Evolutionary conservation across 148 eudicot species (phyloP).

Genomic region (Rheum nobile): DNA sequence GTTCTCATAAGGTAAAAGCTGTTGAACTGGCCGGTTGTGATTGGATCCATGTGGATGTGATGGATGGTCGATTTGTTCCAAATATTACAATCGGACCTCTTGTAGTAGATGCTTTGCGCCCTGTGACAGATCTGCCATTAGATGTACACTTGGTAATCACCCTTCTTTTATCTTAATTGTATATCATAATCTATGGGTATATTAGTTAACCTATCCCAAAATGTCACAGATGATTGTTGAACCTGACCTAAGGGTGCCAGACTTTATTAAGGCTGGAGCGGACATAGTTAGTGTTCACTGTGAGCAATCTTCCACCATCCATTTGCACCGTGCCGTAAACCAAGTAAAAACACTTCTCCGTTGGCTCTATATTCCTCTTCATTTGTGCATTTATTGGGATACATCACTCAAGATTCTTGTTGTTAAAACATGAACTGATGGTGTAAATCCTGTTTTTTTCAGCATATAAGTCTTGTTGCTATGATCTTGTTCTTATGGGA

Average conservation of each 20-base stretch:
- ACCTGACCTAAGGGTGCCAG: conserved; percentile 91
- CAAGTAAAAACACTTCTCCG: conserved; percentile 32
- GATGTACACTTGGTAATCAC: conserved; percentile 87
- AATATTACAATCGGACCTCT: conserved; percentile 98
- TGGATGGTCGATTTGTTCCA: conserved; percentile 99
- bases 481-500: background rate
- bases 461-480: background rate
- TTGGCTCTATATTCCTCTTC: background rate
- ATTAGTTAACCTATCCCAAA: background rate
- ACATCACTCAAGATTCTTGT: background rate
- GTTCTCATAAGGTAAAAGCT: conserved; percentile 67
- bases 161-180: background rate
- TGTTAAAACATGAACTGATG: background rate
- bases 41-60: conserved; percentile 99
- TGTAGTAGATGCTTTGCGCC: conserved; percentile 89
- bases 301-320: conserved; percentile 95
- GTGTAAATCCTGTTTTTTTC: background rate
- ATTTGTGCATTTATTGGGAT: background rate
- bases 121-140: conserved; percentile 92
- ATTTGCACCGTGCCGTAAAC: conserved; percentile 84
- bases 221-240: conserved; percentile 90
- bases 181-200: background rate
- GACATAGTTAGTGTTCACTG: conserved; percentile 95
- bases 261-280: conserved; percentile 97
- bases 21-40: conserved; percentile 98